A percentile compares a stretch with the other conserved stretches of the same genome.
These are phyloP conservation scores for Phaffomyces thermotolerans DNA, from an alignment of 805 yeast genomes.

Conservation along the genomic window DNA sequence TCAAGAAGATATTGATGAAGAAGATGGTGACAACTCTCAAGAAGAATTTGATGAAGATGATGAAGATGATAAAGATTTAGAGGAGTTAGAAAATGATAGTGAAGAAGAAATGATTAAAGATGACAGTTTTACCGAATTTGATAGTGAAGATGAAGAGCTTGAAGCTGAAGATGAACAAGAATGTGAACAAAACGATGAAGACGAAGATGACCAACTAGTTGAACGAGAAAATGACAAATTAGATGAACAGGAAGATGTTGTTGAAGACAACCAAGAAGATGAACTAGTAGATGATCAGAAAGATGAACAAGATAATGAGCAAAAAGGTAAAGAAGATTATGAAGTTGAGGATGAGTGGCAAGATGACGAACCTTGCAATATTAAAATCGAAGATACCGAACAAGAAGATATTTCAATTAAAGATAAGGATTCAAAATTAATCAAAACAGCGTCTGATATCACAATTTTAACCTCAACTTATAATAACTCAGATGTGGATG, in stretches of 20 bases:
- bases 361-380: not conserved
- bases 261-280: too few relatives aligned
- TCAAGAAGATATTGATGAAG: not conserved
- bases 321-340: constrained; percentile 1
- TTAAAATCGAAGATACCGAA: not conserved
- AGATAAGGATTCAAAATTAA: not conserved
- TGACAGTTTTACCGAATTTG: not conserved
- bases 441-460: constrained; percentile 1
- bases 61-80: constrained; percentile 1
- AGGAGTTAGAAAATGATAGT: not conserved
- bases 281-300: constrained; percentile 1
- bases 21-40: not conserved
- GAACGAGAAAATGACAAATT: not conserved
- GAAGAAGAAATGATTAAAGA: too few relatives aligned
- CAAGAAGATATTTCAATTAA: constrained; percentile 1
- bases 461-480: constrained; percentile 1
- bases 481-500: not conserved
- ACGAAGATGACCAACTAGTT: not conserved
- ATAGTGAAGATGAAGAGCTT: not conserved
- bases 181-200: too few relatives aligned
- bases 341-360: not conserved
- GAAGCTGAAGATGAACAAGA: constrained; percentile 1
- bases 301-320: not conserved
- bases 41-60: not conserved
- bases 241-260: constrained; percentile 1